Conservation (phyloP, 345 rosid genomes). For the Populus deltoides region DNA sequence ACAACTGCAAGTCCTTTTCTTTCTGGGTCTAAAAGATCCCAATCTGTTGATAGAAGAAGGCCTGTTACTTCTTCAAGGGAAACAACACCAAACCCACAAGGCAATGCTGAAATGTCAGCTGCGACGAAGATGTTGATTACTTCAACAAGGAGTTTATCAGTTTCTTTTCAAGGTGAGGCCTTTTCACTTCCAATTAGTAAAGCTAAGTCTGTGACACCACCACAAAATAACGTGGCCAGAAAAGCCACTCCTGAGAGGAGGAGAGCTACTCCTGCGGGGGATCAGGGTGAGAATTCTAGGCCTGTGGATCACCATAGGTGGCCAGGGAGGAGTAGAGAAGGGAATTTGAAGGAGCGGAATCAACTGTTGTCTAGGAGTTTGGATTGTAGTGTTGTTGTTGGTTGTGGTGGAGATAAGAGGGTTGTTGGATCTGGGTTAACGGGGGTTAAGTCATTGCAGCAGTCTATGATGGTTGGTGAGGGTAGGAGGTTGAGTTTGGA, state of each 20-base stretch:
- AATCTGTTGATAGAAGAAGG: conserved; percentile 77
- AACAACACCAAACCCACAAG: conserved; percentile 35
- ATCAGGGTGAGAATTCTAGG: conserved; percentile 60
- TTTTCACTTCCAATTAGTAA: conserved; percentile 87
- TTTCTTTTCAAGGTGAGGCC: conserved; percentile 87
- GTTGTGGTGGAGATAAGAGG: conserved; percentile 31
- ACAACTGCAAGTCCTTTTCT: background rate
- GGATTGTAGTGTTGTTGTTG: conserved; percentile 40
- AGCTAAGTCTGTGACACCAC: conserved; percentile 48
- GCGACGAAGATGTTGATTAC: conserved; percentile 75
- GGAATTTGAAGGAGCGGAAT: conserved; percentile 31
- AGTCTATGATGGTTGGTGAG: conserved; percentile 51
- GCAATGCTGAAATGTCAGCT: conserved; percentile 51
- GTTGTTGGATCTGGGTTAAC: conserved; percentile 62
- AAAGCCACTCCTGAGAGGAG: conserved; percentile 58
- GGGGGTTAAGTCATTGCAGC: conserved; percentile 48
- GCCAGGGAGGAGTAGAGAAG: conserved; percentile 69
- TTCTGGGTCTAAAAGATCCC: conserved; percentile 62
- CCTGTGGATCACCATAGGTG: conserved; percentile 60
- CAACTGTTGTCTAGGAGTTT: conserved; percentile 51
- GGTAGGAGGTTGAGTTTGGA: conserved; percentile 58
- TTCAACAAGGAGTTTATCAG: conserved; percentile 83
- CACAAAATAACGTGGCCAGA: conserved; percentile 40
- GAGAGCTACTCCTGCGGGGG: conserved; percentile 31
- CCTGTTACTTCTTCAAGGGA: conserved; percentile 27